Conservation (phyloP, 257 asterid species). For the Nicotiana paniculata region DNA sequence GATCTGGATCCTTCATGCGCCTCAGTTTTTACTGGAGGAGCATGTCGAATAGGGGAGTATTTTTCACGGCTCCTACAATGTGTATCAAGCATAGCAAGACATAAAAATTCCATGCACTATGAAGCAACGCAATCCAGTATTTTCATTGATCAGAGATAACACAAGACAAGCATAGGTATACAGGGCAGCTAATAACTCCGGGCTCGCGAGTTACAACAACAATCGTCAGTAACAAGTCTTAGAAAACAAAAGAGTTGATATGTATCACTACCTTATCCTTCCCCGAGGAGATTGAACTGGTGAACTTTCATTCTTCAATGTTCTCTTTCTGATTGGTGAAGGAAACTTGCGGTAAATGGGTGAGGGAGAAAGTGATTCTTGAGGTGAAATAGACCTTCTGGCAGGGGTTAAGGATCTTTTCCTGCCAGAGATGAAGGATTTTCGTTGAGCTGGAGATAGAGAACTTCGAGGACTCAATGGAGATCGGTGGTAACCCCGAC, state of each 20-base stretch:
- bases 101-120: background rate
- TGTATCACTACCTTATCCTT: conserved; percentile 52
- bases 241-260: background rate
- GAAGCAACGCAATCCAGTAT: conserved; percentile 10
- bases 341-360: conserved; percentile 34
- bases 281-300: conserved; percentile 48
- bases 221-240: background rate
- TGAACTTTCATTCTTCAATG: conserved; percentile 35
- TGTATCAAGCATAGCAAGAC: background rate
- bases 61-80: conserved; percentile 40
- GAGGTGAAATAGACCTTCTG: conserved; percentile 39
- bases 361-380: conserved; percentile 51
- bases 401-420: conserved; percentile 20
- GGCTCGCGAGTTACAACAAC: background rate
- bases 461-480: conserved; percentile 50
- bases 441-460: conserved; percentile 41
- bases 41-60: conserved; percentile 42
- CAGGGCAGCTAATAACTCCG: background rate
- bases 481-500: conserved; percentile 45
- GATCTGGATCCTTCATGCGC: conserved; percentile 26
- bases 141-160: conserved; percentile 1
- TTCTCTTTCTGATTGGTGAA: conserved; percentile 48
- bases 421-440: conserved; percentile 33
- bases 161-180: background rate
- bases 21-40: conserved; percentile 32